A percentile compares a stretch with the other conserved stretches of the same genome.
Conservation (phyloP, 1,139 yeast species). For the Torulaspora globosa region DNA sequence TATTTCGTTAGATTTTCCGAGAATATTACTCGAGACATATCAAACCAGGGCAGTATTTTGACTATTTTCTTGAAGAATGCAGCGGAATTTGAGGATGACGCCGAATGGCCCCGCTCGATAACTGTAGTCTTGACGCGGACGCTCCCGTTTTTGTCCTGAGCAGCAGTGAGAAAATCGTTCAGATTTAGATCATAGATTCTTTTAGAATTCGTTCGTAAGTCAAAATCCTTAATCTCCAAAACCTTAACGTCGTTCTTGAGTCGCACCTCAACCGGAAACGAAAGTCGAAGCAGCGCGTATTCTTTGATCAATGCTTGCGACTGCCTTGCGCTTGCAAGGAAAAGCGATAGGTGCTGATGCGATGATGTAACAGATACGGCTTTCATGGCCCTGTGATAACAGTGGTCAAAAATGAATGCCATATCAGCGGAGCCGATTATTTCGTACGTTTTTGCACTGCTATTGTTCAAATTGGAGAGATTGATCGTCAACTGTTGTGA, state of each 20-base stretch:
- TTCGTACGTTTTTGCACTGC: background rate
- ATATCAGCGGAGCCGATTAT: background rate
- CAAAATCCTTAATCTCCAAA: constrained; percentile 18
- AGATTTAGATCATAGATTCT: constrained; percentile 9
- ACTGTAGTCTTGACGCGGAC: constrained; percentile 5
- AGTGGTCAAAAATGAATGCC: constrained; percentile 3
- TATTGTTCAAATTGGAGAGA: constrained; percentile 1
- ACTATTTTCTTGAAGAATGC: constrained; percentile 7
- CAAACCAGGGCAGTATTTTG: constrained; percentile 13
- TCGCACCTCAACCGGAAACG: constrained; percentile 14
- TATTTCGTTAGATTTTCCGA: background rate
- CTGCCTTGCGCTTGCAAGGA: constrained; percentile 5
- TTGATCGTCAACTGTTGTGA: constrained; percentile 8
- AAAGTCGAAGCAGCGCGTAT: constrained; percentile 10
- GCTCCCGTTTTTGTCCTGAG: background rate
- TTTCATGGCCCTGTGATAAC: background rate
- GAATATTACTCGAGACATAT: constrained; percentile 6
- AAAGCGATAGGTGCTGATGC: background rate
- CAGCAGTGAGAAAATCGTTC: constrained; percentile 6
- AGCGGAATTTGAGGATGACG: constrained; percentile 6
- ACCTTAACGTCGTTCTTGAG: constrained; percentile 1
- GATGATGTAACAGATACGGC: background rate
- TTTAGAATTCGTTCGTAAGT: constrained; percentile 12
- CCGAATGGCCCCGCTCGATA: background rate
- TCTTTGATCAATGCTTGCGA: constrained; percentile 5